These are phyloP conservation scores for Cercospora beticola DNA, from an alignment of 2,329 filamentous ascomycete species.

Conservation along the genomic window DNA sequence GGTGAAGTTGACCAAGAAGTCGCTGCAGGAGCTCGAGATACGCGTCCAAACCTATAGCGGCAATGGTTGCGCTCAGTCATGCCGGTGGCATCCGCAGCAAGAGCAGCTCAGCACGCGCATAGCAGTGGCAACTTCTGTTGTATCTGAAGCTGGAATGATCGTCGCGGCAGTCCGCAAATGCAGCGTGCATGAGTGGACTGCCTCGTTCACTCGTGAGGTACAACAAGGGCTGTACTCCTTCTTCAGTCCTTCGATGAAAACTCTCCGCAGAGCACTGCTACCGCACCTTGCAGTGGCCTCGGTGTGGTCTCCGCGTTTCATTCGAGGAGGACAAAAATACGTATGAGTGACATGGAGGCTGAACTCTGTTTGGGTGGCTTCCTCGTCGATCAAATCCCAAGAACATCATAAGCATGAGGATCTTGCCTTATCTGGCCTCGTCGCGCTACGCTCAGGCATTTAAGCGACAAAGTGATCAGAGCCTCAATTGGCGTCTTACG, in stretches of 20 bases:
- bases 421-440: background rate
- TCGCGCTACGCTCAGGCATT: background rate
- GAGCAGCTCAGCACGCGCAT: background rate
- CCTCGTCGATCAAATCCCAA: background rate
- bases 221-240: background rate
- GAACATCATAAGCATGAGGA: background rate
- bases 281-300: background rate
- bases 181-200: background rate
- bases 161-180: background rate
- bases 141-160: background rate
- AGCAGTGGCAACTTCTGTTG: background rate
- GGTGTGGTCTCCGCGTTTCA: background rate
- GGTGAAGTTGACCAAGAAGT: background rate
- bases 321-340: background rate
- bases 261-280: background rate
- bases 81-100: background rate
- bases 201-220: background rate
- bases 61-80: background rate
- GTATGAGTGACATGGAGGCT: constrained; percentile 1
- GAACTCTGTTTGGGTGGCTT: background rate
- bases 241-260: background rate
- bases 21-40: background rate
- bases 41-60: background rate
- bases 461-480: background rate
- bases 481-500: background rate